Percentiles rank a stretch among this genome's conserved stretches.
These are phyloP conservation scores for Orychophragmus violaceus DNA, from an alignment of 345 rosid genomes.

Conservation along the genomic window DNA sequence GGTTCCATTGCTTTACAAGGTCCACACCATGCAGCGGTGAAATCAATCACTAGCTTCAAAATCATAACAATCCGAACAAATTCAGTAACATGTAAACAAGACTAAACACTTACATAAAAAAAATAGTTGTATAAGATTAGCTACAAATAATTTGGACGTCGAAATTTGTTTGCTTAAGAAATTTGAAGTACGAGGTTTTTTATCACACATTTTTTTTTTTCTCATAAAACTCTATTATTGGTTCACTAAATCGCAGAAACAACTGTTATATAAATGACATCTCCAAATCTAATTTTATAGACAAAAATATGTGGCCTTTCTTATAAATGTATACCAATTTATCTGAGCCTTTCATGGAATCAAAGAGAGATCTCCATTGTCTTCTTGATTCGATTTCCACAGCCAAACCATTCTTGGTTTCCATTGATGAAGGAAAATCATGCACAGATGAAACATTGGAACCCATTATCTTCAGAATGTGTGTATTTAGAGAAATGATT, in stretches of 20 bases:
- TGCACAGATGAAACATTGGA: conserved; percentile 26
- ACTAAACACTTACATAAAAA: background rate
- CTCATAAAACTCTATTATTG: no score
- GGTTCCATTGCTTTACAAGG: conserved; percentile 70
- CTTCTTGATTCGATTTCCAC: conserved; percentile 44
- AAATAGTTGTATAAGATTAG: background rate
- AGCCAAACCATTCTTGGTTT: conserved; percentile 18
- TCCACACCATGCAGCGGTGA: conserved; percentile 79
- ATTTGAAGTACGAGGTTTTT: no score
- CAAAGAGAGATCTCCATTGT: conserved; percentile 58
- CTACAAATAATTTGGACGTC: background rate
- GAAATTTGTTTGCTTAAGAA: no score
- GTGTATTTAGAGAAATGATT: background rate
- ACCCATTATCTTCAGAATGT: conserved; percentile 23
- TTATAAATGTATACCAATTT: conserved; percentile 43
- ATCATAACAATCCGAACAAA: background rate
- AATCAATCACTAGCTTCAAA: conserved; percentile 66
- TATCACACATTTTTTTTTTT: no score
- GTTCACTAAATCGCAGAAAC: no score
- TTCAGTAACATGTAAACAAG: background rate
- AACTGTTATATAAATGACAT: no score
- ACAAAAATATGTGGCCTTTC: background rate
- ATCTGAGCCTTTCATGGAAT: conserved; percentile 46
- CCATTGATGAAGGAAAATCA: conserved; percentile 25
- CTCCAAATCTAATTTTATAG: no score